Base-by-base conservation (phyloP, 179 eudicot genomes). In the Amaranthus tricolor region DNA sequence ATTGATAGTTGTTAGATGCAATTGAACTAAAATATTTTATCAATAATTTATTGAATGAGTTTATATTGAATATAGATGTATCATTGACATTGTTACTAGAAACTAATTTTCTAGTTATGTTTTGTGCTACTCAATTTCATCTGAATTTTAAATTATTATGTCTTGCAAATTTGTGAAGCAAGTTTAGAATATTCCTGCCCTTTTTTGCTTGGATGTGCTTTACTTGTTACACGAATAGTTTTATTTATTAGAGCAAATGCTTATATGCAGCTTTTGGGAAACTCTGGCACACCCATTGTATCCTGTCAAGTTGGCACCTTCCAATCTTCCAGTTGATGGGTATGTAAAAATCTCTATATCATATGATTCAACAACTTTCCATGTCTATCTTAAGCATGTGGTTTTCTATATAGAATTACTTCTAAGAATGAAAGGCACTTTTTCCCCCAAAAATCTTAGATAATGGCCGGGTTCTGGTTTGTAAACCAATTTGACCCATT, bases 241-340 rank as follows among this genome's bases (percentile, higher is more conserved):
- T 44, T 60, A n/a, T 61, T 50, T 68, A 49, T 68, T n/a, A 13
- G 44, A 19, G 8, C 44, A 24, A 50, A 21, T 48, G 55, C n/a
- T 12, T 70, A 11, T 52, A 6, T 77, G 81, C 76, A 85, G 87
- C 65, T 85, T 82, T 72, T 85, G 84, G 85, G 74, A 51, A 21
- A 78, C 80, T 50, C n/a, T 82, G 73, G 85, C 79, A 48, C 82
- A 82, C 75, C 78, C 85, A 43, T 45, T 85, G 71, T 67, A 68
- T 77, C 84, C 88, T 45, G 77, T 69, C 55, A 85, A 82, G 88
- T 57, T 85, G 17, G 73, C 54, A 24, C 71, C 83, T 56, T 62
- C 84, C 31, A 63, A 57, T 52, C 72, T 75, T 78, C 82, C 84
- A 71, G 64, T 45, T 70, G 88, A 85, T 62, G 84, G 84, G 84